These are phyloP conservation scores for Mycena chlorophos DNA, from an alignment of 768 basidiomycete genomes.

Conservation along the genomic window DNA sequence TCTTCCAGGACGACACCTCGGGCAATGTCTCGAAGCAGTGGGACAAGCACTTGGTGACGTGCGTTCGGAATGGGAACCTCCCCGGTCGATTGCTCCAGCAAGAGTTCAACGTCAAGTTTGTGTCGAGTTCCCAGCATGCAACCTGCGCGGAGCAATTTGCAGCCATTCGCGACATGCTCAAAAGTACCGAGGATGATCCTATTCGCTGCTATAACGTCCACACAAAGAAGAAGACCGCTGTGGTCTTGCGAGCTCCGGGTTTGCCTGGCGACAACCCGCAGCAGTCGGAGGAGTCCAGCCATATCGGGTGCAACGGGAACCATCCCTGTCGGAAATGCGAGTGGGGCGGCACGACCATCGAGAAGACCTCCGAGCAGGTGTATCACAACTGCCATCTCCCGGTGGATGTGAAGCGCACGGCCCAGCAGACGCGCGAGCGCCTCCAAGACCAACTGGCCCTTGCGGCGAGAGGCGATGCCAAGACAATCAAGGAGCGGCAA, in stretches of 20 bases:
- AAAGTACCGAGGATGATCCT: slow-evolving; percentile 9
- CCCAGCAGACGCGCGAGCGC: background rate
- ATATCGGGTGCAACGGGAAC: slow-evolving; percentile 18
- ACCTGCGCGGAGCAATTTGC: slow-evolving; percentile 31
- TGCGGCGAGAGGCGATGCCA: slow-evolving; percentile 1
- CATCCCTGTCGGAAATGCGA: slow-evolving; percentile 15
- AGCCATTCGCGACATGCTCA: slow-evolving; percentile 6
- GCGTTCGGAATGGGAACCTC: slow-evolving; percentile 34
- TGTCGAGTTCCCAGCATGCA: slow-evolving; percentile 35
- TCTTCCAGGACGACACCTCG: slow-evolving; percentile 33
- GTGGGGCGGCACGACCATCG: slow-evolving; percentile 9
- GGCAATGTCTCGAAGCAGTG: slow-evolving; percentile 39
- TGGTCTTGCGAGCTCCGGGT: slow-evolving; percentile 8
- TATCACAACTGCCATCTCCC: slow-evolving; percentile 15
- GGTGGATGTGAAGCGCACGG: slow-evolving; percentile 18
- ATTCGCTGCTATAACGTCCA: slow-evolving; percentile 9
- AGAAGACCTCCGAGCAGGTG: slow-evolving; percentile 3
- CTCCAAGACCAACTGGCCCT: slow-evolving; percentile 2
- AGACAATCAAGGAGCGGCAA: slow-evolving; percentile 1
- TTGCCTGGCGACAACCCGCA: slow-evolving; percentile 24
- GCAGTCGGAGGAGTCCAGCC: slow-evolving; percentile 19
- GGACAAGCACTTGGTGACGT: slow-evolving; percentile 37
- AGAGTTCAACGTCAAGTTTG: slow-evolving; percentile 30
- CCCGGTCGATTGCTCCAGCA: slow-evolving; percentile 33
- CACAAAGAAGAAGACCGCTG: slow-evolving; percentile 2